Conservation (phyloP, 139 green algal species). For the Coelastrella sp. region DNA sequence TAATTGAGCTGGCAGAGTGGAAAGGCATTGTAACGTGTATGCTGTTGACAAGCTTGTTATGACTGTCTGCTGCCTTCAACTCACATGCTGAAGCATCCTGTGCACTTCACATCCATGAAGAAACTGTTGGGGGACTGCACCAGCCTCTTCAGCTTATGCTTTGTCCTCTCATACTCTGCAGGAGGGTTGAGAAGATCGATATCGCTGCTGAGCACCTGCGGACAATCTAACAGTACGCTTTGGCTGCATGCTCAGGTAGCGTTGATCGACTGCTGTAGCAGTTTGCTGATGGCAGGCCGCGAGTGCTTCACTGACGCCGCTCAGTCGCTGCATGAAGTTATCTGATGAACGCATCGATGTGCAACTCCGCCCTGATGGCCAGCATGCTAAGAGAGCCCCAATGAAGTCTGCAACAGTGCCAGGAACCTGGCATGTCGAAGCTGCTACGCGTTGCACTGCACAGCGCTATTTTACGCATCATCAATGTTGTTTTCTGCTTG, state of each 20-base stretch:
- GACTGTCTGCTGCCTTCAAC: neutral
- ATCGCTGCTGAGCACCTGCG: conserved; percentile 75
- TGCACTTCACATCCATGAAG: conserved; percentile 98
- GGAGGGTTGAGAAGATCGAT: conserved; percentile 98
- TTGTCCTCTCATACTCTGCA: conserved; percentile 92
- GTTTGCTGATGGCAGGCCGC: too few species aligned
- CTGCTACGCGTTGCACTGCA: too few species aligned
- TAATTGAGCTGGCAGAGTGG: too few species aligned
- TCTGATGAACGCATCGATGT: too few species aligned
- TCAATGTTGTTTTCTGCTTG: too few species aligned
- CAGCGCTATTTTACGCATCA: too few species aligned
- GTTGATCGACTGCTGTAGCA: neutral
- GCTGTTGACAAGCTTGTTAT: too few species aligned
- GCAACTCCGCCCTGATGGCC: neutral
- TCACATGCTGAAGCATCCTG: conserved; percentile 96
- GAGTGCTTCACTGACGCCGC: neutral
- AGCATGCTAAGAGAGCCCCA: too few species aligned
- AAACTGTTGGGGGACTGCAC: conserved; percentile 92
- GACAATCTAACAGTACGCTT: neutral
- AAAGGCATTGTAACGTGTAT: too few species aligned
- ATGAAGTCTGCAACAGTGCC: too few species aligned
- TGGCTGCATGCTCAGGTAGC: neutral
- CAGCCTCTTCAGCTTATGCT: conserved; percentile 98
- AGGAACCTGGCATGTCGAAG: too few species aligned
- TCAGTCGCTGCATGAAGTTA: neutral